Evolutionary conservation across 192 early-diverging fungal species (phyloP).

Genomic region (Entomortierella parvispora): DNA sequence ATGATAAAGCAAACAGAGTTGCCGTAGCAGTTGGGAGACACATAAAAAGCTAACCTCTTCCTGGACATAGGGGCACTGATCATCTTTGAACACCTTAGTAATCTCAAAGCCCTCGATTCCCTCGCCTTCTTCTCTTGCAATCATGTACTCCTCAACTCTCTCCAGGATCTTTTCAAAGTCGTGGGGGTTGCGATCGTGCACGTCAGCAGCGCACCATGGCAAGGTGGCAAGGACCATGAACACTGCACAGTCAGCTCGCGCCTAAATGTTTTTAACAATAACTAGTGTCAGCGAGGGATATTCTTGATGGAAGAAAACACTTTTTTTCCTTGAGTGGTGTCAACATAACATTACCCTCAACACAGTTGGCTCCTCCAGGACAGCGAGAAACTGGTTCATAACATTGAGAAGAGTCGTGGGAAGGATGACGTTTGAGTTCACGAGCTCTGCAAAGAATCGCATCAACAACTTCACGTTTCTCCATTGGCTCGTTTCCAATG

Average conservation of each 20-base stretch:
- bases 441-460: conserved; percentile 85
- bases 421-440: conserved; percentile 80
- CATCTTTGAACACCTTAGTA: conserved; percentile 45
- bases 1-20: too few relatives aligned
- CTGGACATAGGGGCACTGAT: conserved; percentile 43
- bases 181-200: conserved; percentile 61
- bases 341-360: conserved; percentile 36
- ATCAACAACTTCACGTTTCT: conserved; percentile 78
- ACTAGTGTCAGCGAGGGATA: too few relatives aligned
- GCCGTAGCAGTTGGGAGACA: too few relatives aligned
- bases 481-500: conserved; percentile 70
- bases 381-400: conserved; percentile 70
- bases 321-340: too few relatives aligned
- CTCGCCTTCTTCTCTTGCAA: conserved; percentile 46
- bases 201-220: conserved; percentile 70
- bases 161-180: conserved; percentile 58
- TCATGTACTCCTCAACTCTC: conserved; percentile 63
- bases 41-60: conserved; percentile 28
- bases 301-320: too few relatives aligned
- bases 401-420: conserved; percentile 71
- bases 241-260: conserved; percentile 75
- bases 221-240: conserved; percentile 79
- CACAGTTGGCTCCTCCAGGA: conserved; percentile 63
- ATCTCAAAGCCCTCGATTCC: conserved; percentile 47
- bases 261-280: conserved; percentile 8